Conservation (phyloP, 345 rosid genomes). For the Sisymbrium irio region DNA sequence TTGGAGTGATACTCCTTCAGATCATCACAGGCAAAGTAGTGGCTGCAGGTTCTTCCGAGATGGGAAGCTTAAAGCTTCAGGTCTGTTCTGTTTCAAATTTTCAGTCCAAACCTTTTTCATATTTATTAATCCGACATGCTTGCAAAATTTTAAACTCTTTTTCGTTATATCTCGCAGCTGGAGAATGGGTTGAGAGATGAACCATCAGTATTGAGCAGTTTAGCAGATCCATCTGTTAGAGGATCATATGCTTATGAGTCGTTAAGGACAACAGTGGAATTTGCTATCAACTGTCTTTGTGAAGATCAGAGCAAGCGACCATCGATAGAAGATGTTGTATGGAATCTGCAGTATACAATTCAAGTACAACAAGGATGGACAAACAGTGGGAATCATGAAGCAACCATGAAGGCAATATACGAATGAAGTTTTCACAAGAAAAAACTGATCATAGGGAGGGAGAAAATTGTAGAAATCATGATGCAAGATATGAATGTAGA, state of each 20-base stretch:
- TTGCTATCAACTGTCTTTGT: constrained; percentile 66
- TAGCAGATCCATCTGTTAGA: constrained; percentile 54
- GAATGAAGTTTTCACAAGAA: neutral
- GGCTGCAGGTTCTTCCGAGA: constrained; percentile 40
- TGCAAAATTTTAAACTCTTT: neutral
- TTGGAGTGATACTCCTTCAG: constrained; percentile 72
- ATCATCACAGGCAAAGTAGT: constrained; percentile 61
- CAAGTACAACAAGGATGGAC: constrained; percentile 91
- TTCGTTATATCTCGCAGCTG: constrained; percentile 38
- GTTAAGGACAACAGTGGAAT: constrained; percentile 61
- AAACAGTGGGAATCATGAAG: constrained; percentile 55
- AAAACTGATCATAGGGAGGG: neutral
- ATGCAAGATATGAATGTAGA: neutral
- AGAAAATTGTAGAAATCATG: neutral
- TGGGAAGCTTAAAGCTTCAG: constrained; percentile 56
- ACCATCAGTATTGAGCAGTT: constrained; percentile 43
- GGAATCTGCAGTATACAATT: constrained; percentile 85
- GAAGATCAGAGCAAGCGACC: constrained; percentile 57
- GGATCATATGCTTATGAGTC: constrained; percentile 85
- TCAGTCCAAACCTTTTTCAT: neutral
- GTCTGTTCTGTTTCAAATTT: constrained; percentile 28
- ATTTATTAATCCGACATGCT: neutral
- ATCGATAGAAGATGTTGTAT: constrained; percentile 77
- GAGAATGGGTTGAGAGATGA: constrained; percentile 58
- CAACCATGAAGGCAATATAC: constrained; percentile 30